These are phyloP conservation scores for Panellus pusillus DNA, from an alignment of 768 basidiomycete genomes.

Conservation along the genomic window DNA sequence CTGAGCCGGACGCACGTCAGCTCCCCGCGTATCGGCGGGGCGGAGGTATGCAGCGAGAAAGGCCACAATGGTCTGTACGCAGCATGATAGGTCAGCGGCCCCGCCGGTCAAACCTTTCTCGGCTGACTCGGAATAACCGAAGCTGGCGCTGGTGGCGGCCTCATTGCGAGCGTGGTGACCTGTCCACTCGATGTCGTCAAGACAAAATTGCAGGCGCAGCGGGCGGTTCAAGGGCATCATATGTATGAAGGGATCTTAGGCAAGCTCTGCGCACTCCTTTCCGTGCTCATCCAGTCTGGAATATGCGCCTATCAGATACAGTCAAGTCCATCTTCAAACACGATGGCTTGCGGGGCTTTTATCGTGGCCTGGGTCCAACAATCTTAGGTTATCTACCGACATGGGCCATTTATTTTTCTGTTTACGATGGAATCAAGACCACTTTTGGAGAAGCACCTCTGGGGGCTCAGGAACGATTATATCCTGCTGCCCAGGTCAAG, in stretches of 20 bases:
- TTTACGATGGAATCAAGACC: constrained; percentile 94
- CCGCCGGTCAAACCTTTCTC: constrained; percentile 8
- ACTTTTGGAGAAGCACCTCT: constrained; percentile 69
- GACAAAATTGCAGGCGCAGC: constrained; percentile 96
- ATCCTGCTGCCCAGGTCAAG: constrained; percentile 82
- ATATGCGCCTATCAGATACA: constrained; percentile 35
- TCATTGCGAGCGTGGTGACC: constrained; percentile 89
- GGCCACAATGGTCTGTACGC: constrained; percentile 67
- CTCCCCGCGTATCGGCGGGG: constrained; percentile 61
- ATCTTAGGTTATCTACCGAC: constrained; percentile 96
- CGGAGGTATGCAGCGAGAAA: constrained; percentile 63
- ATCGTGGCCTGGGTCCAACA: constrained; percentile 96
- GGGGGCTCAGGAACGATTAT: constrained; percentile 52
- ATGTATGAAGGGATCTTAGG: constrained; percentile 79
- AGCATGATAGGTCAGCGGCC: constrained; percentile 74
- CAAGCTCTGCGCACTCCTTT: constrained; percentile 33
- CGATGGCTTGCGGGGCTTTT: constrained; percentile 85
- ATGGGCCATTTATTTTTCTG: constrained; percentile 98
- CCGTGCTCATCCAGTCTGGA: constrained; percentile 1
- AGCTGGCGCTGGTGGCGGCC: constrained; percentile 95
- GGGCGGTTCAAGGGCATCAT: constrained; percentile 61
- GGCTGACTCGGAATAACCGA: constrained; percentile 17
- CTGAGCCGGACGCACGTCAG: constrained; percentile 22
- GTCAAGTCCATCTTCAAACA: constrained; percentile 52
- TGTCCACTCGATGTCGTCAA: constrained; percentile 98